A percentile compares a stretch with the other conserved stretches of the same genome.
Evolutionary conservation across 2,329 filamentous ascomycete species (phyloP).

Genomic region (Alternaria sp.): DNA sequence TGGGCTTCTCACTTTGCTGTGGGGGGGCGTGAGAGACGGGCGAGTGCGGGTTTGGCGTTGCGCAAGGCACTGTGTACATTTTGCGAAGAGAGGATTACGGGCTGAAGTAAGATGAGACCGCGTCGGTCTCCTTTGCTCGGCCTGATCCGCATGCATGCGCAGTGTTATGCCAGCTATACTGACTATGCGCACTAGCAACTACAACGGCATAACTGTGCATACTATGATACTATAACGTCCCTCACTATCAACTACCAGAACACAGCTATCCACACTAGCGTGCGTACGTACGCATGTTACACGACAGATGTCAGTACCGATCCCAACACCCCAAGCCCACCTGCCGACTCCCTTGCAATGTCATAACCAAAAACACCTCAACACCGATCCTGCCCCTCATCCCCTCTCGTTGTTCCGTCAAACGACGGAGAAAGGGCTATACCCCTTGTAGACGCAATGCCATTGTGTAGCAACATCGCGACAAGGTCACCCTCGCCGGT

Average conservation of each 20-base stretch:
- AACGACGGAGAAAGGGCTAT: neutral
- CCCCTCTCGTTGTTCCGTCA: neutral
- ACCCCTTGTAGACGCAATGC: neutral
- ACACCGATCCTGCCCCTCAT: neutral
- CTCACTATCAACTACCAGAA: neutral
- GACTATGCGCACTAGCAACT: neutral
- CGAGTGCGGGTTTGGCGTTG: neutral
- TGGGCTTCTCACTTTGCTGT: neutral
- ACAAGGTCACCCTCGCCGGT: neutral
- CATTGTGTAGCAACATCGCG: neutral
- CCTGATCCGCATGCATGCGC: neutral
- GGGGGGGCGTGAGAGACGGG: neutral
- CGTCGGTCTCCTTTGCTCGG: neutral
- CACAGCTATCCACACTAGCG: neutral
- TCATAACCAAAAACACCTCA: neutral
- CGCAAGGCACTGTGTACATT: neutral
- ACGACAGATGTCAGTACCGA: conserved; percentile 10
- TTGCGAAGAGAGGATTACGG: neutral
- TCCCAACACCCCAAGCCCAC: neutral
- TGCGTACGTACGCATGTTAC: conserved; percentile 17
- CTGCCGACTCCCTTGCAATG: neutral
- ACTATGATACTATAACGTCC: neutral
- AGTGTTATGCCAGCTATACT: neutral
- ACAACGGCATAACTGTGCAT: neutral
- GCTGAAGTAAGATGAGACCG: accelerated